Evolutionary conservation across 2,329 filamentous ascomycete species (phyloP).

Genomic region (Microdochium trichocladiopsis): DNA sequence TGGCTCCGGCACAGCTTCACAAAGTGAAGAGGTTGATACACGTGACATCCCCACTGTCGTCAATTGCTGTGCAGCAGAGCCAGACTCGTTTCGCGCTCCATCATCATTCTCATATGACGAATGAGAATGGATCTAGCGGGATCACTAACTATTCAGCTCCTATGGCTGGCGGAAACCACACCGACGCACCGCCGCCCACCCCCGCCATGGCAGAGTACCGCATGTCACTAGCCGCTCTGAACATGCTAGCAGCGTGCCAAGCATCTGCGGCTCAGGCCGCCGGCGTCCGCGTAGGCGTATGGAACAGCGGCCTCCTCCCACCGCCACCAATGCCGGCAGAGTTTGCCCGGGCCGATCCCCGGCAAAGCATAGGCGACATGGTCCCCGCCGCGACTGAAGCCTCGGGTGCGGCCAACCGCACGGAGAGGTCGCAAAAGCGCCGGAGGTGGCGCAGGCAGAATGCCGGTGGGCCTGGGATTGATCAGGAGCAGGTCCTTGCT

Average conservation of each 20-base stretch:
- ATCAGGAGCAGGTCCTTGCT: not conserved
- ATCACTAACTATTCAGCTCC: too few species aligned
- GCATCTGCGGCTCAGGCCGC: constrained; percentile 8
- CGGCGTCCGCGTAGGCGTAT: constrained; percentile 9
- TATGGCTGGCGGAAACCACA: too few species aligned
- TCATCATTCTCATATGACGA: too few species aligned
- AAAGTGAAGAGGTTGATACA: constrained; percentile 10
- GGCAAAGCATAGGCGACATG: too few species aligned
- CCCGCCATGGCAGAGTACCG: constrained; percentile 7
- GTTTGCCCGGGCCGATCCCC: too few species aligned
- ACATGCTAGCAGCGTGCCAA: constrained; percentile 12
- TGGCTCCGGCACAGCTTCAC: constrained; percentile 1
- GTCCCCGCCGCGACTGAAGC: too few species aligned
- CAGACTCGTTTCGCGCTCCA: constrained; percentile 5
- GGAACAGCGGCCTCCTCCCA: constrained; percentile 4
- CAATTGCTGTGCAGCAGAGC: constrained; percentile 1
- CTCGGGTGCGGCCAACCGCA: too few species aligned
- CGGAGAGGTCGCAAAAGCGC: too few species aligned
- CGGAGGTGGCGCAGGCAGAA: too few species aligned
- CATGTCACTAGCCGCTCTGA: constrained; percentile 10
- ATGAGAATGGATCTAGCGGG: too few species aligned
- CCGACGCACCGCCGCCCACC: constrained; percentile 4
- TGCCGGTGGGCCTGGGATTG: not conserved
- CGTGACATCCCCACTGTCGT: constrained; percentile 10
- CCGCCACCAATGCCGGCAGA: not conserved